These are phyloP conservation scores for Elongisporangium prolatum DNA, from an alignment of 352 stramenopile species.

Conservation along the genomic window DNA sequence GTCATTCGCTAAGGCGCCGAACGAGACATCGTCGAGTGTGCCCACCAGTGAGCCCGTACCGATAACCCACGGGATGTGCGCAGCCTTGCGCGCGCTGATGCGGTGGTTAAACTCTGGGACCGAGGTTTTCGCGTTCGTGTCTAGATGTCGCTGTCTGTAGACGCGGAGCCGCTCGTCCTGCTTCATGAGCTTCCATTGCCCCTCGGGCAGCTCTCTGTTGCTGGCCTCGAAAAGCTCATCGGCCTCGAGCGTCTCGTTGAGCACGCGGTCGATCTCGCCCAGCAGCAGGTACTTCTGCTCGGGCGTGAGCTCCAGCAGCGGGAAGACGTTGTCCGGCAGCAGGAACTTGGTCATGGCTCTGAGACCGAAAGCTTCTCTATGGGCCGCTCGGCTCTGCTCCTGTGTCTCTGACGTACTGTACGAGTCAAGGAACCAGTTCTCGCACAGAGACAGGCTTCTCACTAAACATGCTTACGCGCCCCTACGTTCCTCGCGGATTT, in stretches of 20 bases:
- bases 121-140: background rate
- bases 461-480: background rate
- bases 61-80: conserved; percentile 11
- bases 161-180: conserved; percentile 9
- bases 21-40: conserved; percentile 14
- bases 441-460: background rate
- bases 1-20: conserved; percentile 12
- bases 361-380: conserved; percentile 3
- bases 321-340: conserved; percentile 11
- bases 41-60: conserved; percentile 8
- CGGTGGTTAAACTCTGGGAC: background rate
- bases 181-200: conserved; percentile 9
- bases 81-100: conserved; percentile 7
- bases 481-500: background rate
- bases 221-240: conserved; percentile 8
- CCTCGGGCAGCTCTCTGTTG: conserved; percentile 1
- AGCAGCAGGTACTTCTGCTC: conserved; percentile 9
- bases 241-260: conserved; percentile 11
- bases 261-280: conserved; percentile 10
- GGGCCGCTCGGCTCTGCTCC: background rate
- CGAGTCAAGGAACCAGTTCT: background rate
- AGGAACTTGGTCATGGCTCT: conserved; percentile 4
- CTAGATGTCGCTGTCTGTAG: conserved; percentile 12
- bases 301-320: conserved; percentile 5
- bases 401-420: background rate